Evolutionary conservation across 148 eudicot genomes (phyloP).

Genomic region (Rhododendron ovatum): DNA sequence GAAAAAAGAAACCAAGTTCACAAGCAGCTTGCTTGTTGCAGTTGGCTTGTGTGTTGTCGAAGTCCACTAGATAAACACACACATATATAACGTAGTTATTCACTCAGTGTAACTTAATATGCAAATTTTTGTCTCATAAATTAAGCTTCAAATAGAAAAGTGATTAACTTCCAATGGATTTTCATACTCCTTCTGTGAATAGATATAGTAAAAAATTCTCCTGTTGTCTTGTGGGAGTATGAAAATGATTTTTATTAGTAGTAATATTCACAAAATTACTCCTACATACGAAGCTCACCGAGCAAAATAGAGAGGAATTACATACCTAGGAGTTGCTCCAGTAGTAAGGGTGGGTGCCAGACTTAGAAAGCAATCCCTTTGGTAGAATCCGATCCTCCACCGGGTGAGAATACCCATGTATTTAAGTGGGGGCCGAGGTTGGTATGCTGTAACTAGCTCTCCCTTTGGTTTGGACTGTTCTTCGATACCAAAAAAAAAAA

Average conservation of each 20-base stretch:
- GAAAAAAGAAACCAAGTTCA: constrained; percentile 1
- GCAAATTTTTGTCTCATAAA: background rate
- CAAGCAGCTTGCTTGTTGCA: constrained; percentile 1
- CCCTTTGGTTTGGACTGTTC: too few species aligned
- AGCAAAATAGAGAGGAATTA: too few species aligned
- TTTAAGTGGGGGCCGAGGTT: too few species aligned
- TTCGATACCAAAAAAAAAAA: too few species aligned
- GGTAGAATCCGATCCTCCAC: too few species aligned
- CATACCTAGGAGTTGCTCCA: too few species aligned
- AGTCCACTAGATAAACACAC: background rate
- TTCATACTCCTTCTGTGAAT: too few species aligned
- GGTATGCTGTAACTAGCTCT: too few species aligned
- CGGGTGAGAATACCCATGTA: too few species aligned
- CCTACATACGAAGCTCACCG: background rate
- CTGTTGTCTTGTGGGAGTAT: background rate
- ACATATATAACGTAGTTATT: background rate
- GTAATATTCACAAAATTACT: background rate
- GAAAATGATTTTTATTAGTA: background rate
- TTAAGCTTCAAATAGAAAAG: background rate
- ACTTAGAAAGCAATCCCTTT: too few species aligned
- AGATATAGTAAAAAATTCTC: too few species aligned
- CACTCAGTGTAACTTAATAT: background rate
- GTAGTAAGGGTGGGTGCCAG: too few species aligned
- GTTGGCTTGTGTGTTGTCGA: background rate
- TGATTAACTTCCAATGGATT: background rate